Base-by-base conservation (phyloP, 164 flowering plant genomes). In the Umbilicus rupestris region DNA sequence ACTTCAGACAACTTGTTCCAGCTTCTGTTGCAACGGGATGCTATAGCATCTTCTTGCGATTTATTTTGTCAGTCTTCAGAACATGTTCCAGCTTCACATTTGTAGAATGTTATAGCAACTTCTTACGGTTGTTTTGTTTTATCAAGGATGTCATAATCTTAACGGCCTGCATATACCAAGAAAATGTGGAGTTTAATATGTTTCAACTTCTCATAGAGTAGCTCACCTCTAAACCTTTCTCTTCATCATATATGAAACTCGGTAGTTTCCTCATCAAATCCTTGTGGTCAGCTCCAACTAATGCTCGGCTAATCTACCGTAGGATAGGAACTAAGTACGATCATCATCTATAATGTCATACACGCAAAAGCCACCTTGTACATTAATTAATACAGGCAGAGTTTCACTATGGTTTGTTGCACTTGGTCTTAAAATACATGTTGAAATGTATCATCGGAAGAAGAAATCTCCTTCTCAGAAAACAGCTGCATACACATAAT, bases 221-320 rank as follows among this genome's bases (percentile, higher is more conserved):
- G 12, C 76, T 71, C 65, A 88, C 99, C 96, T 95, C 97, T 79
- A 89, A 74, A 73, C 92, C 92, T 69, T 88, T 92, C 31, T 95
- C 99, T 76, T 95, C 97, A 75, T 95, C 92, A 75, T 88, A 89
- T 16, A 89, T 85, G 75, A 91, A 94, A 59, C 86, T 85, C 35
- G 97, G 97, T 42, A 92, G 84, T 68, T 89, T 95, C 73, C 79
- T 82, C 94, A 95, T 84, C 70, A 92, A 74, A 62, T 94, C 96
- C 77, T 88, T 94, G 49, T 80, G 75, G 74, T 94, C 70, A 24
- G 70, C 41, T 62, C 65, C 65, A 62, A 89, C 79, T n/a, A 95
- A 69, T 64, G 87, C 89, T 77, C 82, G 86, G 87, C 96, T 92
- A 65, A 95, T 84, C 97, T 91, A 78, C 39, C 63, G n/a, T 57